Base-by-base conservation (phyloP, 2,329 filamentous ascomycete genomes). In the Cordyceps pruinosa region DNA sequence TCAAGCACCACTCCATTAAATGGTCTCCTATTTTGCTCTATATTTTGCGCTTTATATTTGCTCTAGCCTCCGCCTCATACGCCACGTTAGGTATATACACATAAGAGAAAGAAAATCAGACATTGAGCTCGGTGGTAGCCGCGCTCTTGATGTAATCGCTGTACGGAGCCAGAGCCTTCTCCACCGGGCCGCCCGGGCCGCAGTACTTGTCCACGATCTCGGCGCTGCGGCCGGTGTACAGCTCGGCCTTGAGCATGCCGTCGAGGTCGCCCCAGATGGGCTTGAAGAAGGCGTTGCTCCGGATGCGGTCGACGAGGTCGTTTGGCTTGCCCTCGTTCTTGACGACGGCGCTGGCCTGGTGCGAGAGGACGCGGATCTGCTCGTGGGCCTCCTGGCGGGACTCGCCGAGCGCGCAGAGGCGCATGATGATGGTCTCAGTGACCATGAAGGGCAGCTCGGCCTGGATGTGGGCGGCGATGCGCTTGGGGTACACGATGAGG, bases 391-490 rank as follows among this genome's bases (percentile, higher is more conserved):
- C 89, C 69, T 95, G 90, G 51, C 90, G 77, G 10, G 83, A 88
- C 28, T 77, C 80, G 32, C 89, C 89, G 66, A 85, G 81, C 57
- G 84, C 82, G 28, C 86, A 83, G 57, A 93, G 78, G 63, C 83
- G 84, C 89, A 95, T 91, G 69, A 92, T 89, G 68, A 91, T 85
- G 42, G 61, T 59, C 65, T 62, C 68, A 8, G 86, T 91, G 8
- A 85, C 81, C 87, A 93, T 95, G 74, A 96, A 96, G 1, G 92
- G 92, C 15, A 97, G 81, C 72, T 95, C 89, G 60, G 85, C 81
- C 63, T 85, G 80, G 46, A 95, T 77, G 61, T 81, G 85, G 58
- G 80, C 77, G 59, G 79, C 76, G 68, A 95, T 90, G 57, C 85
- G 78, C 57, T 82, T 80, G 25, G 89, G 89, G 72, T 95, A 96